phyloP scores from a whole-genome alignment of 768 basidiomycete species.

The Dictyophora rubrovolvata region DNA sequence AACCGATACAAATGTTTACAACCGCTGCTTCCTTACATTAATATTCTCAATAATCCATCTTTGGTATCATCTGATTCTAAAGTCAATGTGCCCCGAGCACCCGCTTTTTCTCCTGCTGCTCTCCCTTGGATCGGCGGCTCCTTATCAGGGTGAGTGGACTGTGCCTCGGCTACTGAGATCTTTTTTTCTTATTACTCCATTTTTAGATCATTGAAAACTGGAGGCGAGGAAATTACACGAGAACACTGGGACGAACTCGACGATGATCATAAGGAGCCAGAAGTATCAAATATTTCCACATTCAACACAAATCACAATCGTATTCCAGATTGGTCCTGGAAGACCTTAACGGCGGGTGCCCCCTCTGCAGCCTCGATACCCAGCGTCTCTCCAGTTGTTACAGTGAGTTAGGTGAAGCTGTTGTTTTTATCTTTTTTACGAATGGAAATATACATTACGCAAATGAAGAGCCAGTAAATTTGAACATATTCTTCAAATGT shows the following conservation, averaged over 20 bases:
- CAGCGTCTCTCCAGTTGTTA: not conserved
- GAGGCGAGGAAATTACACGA: constrained; percentile 68
- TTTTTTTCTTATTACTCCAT: not conserved
- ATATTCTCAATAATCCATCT: constrained; percentile 77
- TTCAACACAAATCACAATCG: constrained; percentile 12
- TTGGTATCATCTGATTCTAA: constrained; percentile 44
- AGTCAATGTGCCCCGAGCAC: constrained; percentile 71
- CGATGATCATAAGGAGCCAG: constrained; percentile 23
- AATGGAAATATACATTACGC: not conserved
- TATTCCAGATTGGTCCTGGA: constrained; percentile 81
- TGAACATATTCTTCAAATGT: not conserved
- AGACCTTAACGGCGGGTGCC: constrained; percentile 52
- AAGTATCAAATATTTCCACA: not conserved
- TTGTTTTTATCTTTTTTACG: not conserved
- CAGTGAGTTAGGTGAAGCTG: not conserved
- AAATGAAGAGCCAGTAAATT: too few relatives aligned
- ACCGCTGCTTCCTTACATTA: constrained; percentile 59
- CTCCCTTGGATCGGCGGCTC: constrained; percentile 93
- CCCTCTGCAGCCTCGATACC: constrained; percentile 35
- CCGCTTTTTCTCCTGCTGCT: constrained; percentile 72
- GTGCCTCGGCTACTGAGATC: not conserved
- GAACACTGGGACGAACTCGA: constrained; percentile 77
- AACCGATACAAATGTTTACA: constrained; percentile 71
- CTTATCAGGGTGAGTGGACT: constrained; percentile 64
- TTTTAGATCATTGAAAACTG: constrained; percentile 71